These are phyloP conservation scores for Oemleria cerasiformis DNA, from an alignment of 306 rosid species.

Conservation along the genomic window DNA sequence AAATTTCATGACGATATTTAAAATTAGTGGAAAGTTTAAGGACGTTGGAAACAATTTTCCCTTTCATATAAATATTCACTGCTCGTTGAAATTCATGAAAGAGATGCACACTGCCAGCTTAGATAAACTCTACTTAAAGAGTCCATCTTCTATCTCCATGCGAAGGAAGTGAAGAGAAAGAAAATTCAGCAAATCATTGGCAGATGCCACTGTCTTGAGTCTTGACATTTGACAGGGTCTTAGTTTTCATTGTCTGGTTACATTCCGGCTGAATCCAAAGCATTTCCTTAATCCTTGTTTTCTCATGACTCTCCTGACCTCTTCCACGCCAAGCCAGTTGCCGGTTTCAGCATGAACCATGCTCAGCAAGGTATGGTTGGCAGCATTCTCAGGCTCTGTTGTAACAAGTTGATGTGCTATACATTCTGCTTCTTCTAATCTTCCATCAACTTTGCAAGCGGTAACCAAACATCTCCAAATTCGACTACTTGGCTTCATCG, in stretches of 20 bases:
- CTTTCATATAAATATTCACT: too few species aligned
- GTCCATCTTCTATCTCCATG: too few species aligned
- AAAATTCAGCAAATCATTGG: too few species aligned
- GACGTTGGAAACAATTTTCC: too few species aligned
- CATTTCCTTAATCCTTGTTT: slow-evolving; percentile 42
- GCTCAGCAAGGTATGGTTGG: slow-evolving; percentile 49
- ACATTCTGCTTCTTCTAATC: slow-evolving; percentile 48
- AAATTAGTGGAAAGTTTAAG: too few species aligned
- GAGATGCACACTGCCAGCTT: too few species aligned
- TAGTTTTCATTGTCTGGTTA: slow-evolving; percentile 28
- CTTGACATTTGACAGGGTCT: too few species aligned
- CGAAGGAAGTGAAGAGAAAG: too few species aligned
- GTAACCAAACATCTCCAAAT: slow-evolving; percentile 68
- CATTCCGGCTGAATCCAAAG: slow-evolving; percentile 53
- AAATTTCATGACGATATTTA: too few species aligned
- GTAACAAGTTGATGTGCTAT: slow-evolving; percentile 43
- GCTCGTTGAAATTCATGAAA: too few species aligned
- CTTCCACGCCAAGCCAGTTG: slow-evolving; percentile 54
- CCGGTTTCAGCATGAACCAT: slow-evolving; percentile 55
- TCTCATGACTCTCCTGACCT: slow-evolving; percentile 41
- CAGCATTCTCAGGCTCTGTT: slow-evolving; percentile 56
- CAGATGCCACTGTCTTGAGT: too few species aligned
- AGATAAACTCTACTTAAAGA: too few species aligned
- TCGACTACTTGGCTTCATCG: slow-evolving; percentile 52
- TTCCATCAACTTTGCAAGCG: slow-evolving; percentile 56